Conservation (phyloP, 2,329 filamentous ascomycete genomes). For the Ceratocystis ficicola region DNA sequence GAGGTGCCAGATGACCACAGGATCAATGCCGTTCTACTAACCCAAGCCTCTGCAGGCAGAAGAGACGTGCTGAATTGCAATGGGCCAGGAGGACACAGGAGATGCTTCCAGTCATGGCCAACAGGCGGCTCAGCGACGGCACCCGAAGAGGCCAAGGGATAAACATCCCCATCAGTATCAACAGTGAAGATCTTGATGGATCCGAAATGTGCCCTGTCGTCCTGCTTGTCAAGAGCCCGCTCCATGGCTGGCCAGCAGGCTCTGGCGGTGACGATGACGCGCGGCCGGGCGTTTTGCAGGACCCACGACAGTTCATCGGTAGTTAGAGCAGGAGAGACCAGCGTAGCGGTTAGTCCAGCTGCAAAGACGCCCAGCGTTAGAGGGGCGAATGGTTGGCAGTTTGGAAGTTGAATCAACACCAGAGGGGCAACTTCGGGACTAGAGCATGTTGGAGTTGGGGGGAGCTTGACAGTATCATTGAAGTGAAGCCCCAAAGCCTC, state of each 20-base stretch:
- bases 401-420: constrained; percentile 35
- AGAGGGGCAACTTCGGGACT: constrained; percentile 33
- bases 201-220: constrained; percentile 29
- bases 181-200: constrained; percentile 50
- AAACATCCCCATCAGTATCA: constrained; percentile 29
- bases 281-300: constrained; percentile 32
- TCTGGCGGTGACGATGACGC: constrained; percentile 31
- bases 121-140: constrained; percentile 3
- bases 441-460: constrained; percentile 32
- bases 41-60: constrained; percentile 16
- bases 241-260: constrained; percentile 29
- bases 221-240: constrained; percentile 29
- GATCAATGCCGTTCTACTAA: constrained; percentile 46
- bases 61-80: constrained; percentile 4
- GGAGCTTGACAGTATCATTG: constrained; percentile 29
- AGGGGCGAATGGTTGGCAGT: constrained; percentile 32
- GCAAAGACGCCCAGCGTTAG: constrained; percentile 32
- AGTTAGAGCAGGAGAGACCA: constrained; percentile 33
- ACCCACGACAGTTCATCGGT: constrained; percentile 33
- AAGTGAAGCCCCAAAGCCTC: constrained; percentile 31
- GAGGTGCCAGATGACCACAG: constrained; percentile 51
- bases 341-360: constrained; percentile 32
- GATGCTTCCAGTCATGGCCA: constrained; percentile 45
- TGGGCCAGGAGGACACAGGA: constrained; percentile 32
- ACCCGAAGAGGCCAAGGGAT: constrained; percentile 26